Evolutionary conservation across 495 filamentous ascomycete species (phyloP), one percentile per base, ranked within the genome.

Genomic region (Lichenothelia convexa): DNA sequence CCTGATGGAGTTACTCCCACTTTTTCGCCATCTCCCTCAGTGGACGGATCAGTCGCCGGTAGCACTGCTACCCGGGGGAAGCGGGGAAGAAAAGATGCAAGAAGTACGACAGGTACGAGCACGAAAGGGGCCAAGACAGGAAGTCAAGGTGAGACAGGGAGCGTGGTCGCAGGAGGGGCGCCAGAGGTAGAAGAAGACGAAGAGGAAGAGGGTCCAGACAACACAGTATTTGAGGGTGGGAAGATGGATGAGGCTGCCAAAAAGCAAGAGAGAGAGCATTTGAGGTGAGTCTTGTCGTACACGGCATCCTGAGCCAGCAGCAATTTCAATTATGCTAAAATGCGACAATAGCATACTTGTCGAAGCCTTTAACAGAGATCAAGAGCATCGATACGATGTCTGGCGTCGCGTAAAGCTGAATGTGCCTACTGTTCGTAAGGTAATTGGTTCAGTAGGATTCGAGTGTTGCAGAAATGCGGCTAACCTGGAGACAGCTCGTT

Each of bases 371-470:
- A 71, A 72, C 37, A 49, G 55, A 0, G 55, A 72, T 19, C 83
- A 92, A 51, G 72, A 68, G 13, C 60, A 71, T 27, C 71, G 85
- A 33, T 89, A 79, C 43, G 77, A 79, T 44, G 60, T 70, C 18
- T 86, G 71, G 59, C 72, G 81, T 36, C 71, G 74, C 4, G 65
- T 69, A 8, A 83, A 79, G 42, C 59, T 93, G 30, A 44, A 55
- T 4, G 58, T 55, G 27, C 44, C 58, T 15, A 59, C 60, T 26
- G 61, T 72, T 21, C 61, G 65, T 44, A 52, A 67, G 41, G 21
- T 51, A n/a, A n/a, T n/a, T n/a, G n/a, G n/a, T n/a, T n/a, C n/a
- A n/a, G n/a, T n/a, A n/a, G n/a, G n/a, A n/a, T n/a, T n/a, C n/a
- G n/a, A n/a, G n/a, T n/a, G n/a, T n/a, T n/a, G n/a, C n/a, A n/a